Evolutionary conservation across 192 early-diverging fungal genomes (phyloP).

Genomic region (Anaeromyces robustus): DNA sequence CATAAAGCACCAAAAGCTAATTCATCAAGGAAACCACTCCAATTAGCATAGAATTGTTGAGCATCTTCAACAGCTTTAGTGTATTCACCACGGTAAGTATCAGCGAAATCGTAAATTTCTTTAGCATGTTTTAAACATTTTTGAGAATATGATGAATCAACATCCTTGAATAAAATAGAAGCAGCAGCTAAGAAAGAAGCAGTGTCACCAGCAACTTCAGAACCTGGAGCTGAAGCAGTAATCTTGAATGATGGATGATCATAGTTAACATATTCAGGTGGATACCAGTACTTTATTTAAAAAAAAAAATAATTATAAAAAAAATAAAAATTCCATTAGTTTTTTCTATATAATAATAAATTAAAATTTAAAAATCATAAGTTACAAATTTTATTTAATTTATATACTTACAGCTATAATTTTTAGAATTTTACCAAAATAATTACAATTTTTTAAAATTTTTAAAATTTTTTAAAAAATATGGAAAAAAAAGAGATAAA

Average conservation of each 20-base stretch:
- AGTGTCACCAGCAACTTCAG: slow-evolving; percentile 30
- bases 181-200: slow-evolving; percentile 36
- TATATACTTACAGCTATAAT: too few species aligned
- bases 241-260: slow-evolving; percentile 31
- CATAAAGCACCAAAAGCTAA: slow-evolving; percentile 35
- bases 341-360: too few species aligned
- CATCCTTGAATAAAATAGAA: slow-evolving; percentile 18
- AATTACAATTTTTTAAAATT: too few species aligned
- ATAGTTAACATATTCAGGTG: slow-evolving; percentile 16
- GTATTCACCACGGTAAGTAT: slow-evolving; percentile 19
- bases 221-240: slow-evolving; percentile 24
- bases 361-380: too few species aligned
- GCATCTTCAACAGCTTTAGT: slow-evolving; percentile 15
- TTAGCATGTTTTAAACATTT: slow-evolving; percentile 12
- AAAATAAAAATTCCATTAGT: too few species aligned
- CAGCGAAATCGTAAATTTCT: slow-evolving; percentile 25
- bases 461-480: too few species aligned
- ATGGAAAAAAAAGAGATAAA: too few species aligned
- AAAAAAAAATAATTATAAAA: too few species aligned
- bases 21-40: slow-evolving; percentile 18
- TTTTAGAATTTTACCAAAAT: too few species aligned
- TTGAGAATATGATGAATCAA: too few species aligned
- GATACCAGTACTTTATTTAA: slow-evolving; percentile 19
- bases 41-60: slow-evolving; percentile 17
- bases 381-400: too few species aligned